These are phyloP conservation scores for Aureobasidium musti DNA, from an alignment of 2,329 filamentous ascomycete genomes.

Conservation along the genomic window DNA sequence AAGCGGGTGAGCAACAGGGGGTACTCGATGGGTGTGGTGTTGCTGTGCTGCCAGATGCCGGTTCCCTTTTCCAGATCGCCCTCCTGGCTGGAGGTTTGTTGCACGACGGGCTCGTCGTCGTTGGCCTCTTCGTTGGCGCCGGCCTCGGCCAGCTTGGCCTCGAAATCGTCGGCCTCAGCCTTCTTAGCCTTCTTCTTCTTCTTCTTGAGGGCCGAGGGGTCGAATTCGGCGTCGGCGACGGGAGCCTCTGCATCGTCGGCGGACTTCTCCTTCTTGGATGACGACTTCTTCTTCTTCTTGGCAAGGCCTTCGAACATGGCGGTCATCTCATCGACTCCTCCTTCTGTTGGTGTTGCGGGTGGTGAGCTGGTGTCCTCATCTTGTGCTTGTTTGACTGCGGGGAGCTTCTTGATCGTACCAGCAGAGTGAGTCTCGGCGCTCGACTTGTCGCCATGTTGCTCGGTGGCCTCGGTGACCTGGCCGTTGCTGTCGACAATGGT, in stretches of 20 bases:
- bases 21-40: conserved; percentile 77
- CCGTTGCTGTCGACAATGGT: conserved; percentile 89
- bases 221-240: conserved; percentile 63
- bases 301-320: conserved; percentile 66
- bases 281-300: conserved; percentile 69
- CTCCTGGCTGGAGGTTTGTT: conserved; percentile 49
- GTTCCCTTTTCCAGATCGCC: conserved; percentile 86
- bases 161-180: conserved; percentile 63
- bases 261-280: conserved; percentile 53
- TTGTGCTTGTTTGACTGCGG: conserved; percentile 26
- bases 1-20: conserved; percentile 84
- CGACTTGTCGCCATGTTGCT: conserved; percentile 69
- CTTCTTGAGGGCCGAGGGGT: conserved; percentile 72
- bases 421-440: conserved; percentile 75
- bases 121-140: conserved; percentile 59
- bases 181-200: conserved; percentile 77
- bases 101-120: conserved; percentile 33
- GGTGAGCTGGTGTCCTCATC: conserved; percentile 41
- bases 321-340: conserved; percentile 43
- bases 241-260: conserved; percentile 46
- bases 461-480: conserved; percentile 73
- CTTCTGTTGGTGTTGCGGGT: conserved; percentile 48
- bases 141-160: conserved; percentile 65
- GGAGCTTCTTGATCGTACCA: conserved; percentile 29
- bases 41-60: conserved; percentile 85